These are phyloP conservation scores for Pythium myriotylum DNA, from an alignment of 352 stramenopile genomes.

Conservation along the genomic window DNA sequence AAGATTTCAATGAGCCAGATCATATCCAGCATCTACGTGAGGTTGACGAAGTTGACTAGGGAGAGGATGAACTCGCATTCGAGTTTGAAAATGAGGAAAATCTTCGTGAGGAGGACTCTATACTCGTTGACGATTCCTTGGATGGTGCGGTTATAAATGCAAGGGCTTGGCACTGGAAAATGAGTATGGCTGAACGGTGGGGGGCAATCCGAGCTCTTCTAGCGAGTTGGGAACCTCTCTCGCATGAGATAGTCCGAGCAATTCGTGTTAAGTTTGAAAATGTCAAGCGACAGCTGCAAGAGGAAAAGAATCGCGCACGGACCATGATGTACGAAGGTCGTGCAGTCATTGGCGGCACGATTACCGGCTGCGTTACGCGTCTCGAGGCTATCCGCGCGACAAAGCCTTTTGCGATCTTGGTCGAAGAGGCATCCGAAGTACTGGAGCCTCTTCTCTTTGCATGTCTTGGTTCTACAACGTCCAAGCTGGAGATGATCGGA, in stretches of 20 bases:
- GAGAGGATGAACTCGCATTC: constrained; percentile 36
- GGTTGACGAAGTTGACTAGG: constrained; percentile 62
- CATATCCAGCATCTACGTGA: constrained; percentile 85
- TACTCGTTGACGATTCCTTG: background rate
- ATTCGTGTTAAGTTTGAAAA: constrained; percentile 27
- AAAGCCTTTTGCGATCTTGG: constrained; percentile 85
- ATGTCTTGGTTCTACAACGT: constrained; percentile 79
- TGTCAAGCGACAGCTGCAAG: constrained; percentile 55
- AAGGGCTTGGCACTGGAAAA: constrained; percentile 72
- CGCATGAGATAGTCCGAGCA: constrained; percentile 26
- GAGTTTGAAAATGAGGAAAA: constrained; percentile 30
- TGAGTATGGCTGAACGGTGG: constrained; percentile 68
- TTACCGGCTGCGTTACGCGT: constrained; percentile 83
- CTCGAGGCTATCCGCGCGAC: constrained; percentile 83
- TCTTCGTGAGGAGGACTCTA: background rate
- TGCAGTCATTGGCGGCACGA: constrained; percentile 84
- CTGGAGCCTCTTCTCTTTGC: constrained; percentile 87
- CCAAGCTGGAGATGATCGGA: constrained; percentile 90
- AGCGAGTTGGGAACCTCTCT: constrained; percentile 31
- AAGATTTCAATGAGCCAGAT: constrained; percentile 80
- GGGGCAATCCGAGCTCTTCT: constrained; percentile 36
- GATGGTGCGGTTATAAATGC: constrained; percentile 12
- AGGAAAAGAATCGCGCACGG: constrained; percentile 67
- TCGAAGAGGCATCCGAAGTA: constrained; percentile 88
- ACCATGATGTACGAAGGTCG: constrained; percentile 84